Percentiles rank a stretch among this genome's conserved stretches.
Evolutionary conservation across 352 stramenopile species (phyloP).

Genomic region (Phytophthora pistaciae): DNA sequence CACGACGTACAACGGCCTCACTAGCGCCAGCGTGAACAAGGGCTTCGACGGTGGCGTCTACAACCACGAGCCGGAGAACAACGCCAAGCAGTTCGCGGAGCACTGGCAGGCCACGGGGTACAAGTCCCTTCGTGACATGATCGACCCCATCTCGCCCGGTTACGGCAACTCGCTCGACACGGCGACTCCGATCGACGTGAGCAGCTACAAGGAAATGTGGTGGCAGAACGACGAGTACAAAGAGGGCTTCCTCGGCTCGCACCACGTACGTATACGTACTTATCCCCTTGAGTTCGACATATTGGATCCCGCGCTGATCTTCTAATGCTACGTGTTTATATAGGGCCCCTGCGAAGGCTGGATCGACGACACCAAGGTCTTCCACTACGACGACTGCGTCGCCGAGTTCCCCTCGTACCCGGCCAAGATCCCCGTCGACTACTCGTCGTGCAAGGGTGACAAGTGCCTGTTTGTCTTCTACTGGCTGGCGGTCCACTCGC

Average conservation of each 20-base stretch:
- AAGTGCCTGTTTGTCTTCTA: conserved; percentile 62
- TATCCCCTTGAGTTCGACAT: not conserved
- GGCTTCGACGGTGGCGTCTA: conserved; percentile 39
- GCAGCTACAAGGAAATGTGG: conserved; percentile 37
- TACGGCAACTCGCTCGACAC: conserved; percentile 42
- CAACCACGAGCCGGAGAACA: conserved; percentile 42
- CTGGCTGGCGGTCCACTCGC: conserved; percentile 53
- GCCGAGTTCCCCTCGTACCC: conserved; percentile 47
- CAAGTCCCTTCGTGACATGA: conserved; percentile 46
- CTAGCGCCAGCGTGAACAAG: conserved; percentile 39
- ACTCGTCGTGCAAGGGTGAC: conserved; percentile 51
- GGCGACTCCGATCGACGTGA: conserved; percentile 41
- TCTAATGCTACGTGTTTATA: not conserved
- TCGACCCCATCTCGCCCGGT: conserved; percentile 39
- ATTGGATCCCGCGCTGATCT: no score
- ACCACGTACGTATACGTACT: conserved; percentile 37
- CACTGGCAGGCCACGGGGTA: conserved; percentile 41
- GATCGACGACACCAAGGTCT: conserved; percentile 54
- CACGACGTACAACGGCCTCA: conserved; percentile 37
- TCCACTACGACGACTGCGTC: conserved; percentile 59
- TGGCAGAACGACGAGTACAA: conserved; percentile 56
- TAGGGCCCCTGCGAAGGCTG: conserved; percentile 60
- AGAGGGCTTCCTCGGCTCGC: conserved; percentile 46
- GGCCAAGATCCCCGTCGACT: conserved; percentile 60
- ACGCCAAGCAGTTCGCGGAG: conserved; percentile 40